A percentile compares a stretch with the other conserved stretches of the same genome.
These are phyloP conservation scores for Monilinia fructicola DNA, from an alignment of 2,329 filamentous ascomycete genomes.

Conservation along the genomic window DNA sequence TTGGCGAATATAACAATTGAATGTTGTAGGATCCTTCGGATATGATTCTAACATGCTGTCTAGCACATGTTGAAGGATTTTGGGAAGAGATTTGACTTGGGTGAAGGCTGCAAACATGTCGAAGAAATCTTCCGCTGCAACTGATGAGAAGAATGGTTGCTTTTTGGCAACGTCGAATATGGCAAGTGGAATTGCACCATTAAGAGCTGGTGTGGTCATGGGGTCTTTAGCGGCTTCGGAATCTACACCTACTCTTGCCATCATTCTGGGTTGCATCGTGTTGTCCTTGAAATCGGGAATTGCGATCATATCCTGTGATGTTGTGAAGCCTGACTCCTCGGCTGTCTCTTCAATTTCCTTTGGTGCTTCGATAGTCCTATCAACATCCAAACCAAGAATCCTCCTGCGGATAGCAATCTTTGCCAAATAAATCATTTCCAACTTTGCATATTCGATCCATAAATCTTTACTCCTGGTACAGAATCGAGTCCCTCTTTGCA, in stretches of 20 bases:
- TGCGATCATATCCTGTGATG: conserved; percentile 54
- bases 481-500: conserved; percentile 89
- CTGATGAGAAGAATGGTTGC: conserved; percentile 67
- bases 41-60: conserved; percentile 59
- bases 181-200: conserved; percentile 89
- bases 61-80: conserved; percentile 72
- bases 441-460: conserved; percentile 86
- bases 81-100: conserved; percentile 61
- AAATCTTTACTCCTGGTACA: conserved; percentile 72
- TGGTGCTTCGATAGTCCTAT: conserved; percentile 44
- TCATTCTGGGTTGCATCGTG: conserved; percentile 50
- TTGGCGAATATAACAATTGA: conserved; percentile 69
- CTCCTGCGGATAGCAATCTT: conserved; percentile 74
- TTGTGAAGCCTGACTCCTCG: conserved; percentile 40
- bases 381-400: conserved; percentile 61
- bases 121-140: conserved; percentile 75
- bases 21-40: conserved; percentile 61
- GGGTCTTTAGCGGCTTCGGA: conserved; percentile 39
- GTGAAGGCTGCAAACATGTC: conserved; percentile 72
- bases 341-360: conserved; percentile 50
- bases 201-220: conserved; percentile 72
- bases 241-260: conserved; percentile 55
- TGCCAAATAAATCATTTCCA: conserved; percentile 89
- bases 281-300: conserved; percentile 50
- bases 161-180: conserved; percentile 86